These are phyloP conservation scores for Nemophila menziesii DNA, from an alignment of 257 asterid species.

Conservation along the genomic window DNA sequence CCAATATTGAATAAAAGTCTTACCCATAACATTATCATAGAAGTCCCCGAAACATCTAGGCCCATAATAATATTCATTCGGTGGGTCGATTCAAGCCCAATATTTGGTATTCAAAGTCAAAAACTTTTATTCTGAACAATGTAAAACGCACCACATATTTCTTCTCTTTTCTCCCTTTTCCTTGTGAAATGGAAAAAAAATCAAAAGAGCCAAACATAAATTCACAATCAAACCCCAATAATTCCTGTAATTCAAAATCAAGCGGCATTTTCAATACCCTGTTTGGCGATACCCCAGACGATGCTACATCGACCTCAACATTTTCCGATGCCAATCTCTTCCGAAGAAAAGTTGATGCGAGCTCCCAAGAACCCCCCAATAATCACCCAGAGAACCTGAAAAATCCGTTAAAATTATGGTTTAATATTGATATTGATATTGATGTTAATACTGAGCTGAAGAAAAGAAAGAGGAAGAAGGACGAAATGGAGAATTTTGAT, in stretches of 20 bases:
- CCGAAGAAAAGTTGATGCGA: conserved; percentile 35
- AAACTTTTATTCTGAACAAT: too few species aligned
- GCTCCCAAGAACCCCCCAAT: conserved; percentile 9
- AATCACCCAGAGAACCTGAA: conserved; percentile 2
- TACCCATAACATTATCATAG: too few species aligned
- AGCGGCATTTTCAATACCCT: conserved; percentile 40
- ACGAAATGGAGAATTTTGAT: conserved; percentile 15
- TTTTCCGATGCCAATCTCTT: conserved; percentile 77
- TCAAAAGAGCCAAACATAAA: conserved; percentile 21
- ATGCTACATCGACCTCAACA: conserved; percentile 25
- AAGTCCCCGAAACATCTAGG: too few species aligned
- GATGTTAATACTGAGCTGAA: conserved; percentile 18
- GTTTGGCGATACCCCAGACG: conserved; percentile 38
- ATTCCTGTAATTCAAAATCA: conserved; percentile 20
- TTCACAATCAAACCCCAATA: conserved; percentile 12
- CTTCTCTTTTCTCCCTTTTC: neutral
- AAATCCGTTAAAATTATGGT: conserved; percentile 3
- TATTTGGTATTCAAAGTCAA: neutral
- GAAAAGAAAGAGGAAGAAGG: conserved; percentile 31
- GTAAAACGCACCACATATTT: too few species aligned
- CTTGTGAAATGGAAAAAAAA: conserved; percentile 42
- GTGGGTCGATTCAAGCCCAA: neutral
- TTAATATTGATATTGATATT: conserved; percentile 12
- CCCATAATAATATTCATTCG: too few species aligned
- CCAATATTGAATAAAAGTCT: too few species aligned